Base-by-base conservation (phyloP, 495 filamentous ascomycete genomes). In the Penicillium mononematosum region DNA sequence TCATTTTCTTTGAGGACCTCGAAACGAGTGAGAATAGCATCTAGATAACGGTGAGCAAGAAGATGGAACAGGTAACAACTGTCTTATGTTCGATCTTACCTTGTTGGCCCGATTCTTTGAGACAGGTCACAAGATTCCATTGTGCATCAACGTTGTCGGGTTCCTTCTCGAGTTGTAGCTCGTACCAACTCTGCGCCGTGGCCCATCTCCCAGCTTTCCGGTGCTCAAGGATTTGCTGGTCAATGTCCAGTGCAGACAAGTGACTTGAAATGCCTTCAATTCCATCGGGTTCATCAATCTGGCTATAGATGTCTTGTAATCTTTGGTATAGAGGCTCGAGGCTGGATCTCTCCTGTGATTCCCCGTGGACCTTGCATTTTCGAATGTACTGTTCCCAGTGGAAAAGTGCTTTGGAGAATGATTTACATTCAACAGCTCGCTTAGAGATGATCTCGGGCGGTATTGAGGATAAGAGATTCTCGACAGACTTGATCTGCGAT, bases 161-260 rank as follows among this genome's bases (percentile, higher is more conserved):
- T 44, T 87, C 82, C 58, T 92, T 85, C 7, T 85, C 87, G 38
- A 96, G 81, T 57, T 88, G 84, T 36, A 95, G 80, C 67, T 98
- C 92, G 70, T 98, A 98, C 94, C 94, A 99, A 61, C 88, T 94
- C 74, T 97, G 93, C 43, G 90, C 95, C 48, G 94, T 91, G n/a
- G 90, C 89, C 94, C 92, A 99, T 67, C 92, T 82, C n/a, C 92
- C 93, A 36, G 91, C 89, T 66, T 95, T 97, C 36, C 87, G 83
- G 68, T 98, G 92, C 60, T 92, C 91, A 50, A 96, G 77, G 34
- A 96, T 84, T 63, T 99, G 92, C 65, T 97, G 92, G 45, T 96
- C 89, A 51, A 96, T 83, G 56, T 92, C 86, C 19, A 97, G 76
- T 10, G 87, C 84, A 49, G 88, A 85, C 24, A 97, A 71, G 65